Evolutionary conservation across 2,329 filamentous ascomycete species (phyloP), one percentile per base, ranked within the genome.

Genomic region (Neurospora sp.): DNA sequence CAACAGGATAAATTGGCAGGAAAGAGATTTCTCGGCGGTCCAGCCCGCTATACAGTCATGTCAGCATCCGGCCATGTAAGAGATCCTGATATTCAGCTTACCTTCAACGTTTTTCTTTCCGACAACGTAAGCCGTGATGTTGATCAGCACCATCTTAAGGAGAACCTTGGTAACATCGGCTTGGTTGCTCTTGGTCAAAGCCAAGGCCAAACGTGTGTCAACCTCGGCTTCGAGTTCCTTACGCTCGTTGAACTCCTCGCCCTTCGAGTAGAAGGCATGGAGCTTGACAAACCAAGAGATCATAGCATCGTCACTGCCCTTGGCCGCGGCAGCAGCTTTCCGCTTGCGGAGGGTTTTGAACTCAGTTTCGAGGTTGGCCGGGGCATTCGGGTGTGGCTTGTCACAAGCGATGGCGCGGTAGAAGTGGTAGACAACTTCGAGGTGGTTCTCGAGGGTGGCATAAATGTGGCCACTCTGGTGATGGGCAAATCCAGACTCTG

Each of bases 401-500:
- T 89, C 85, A 39, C 93, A 90, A 9, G 90, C 89, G 74, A 96
- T 85, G 17, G 94, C 90, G 73, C 94, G 90, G 78, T 97, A 96
- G 52, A 98, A 88, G 79, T 97, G 90, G 79, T 97, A 98, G 38
- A 96, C 90, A 10, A 93, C 90, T 72, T 93, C 89, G 68, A 98
- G 86, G 78, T 96, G 91, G 74, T 95, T 91, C 70, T 86, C 87
- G 75, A 94, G 89, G 68, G 91, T 90, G 67, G 93, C 86, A 71
- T 91, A 90, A 71, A 98, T 90, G 42, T 98, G 92, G 42, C 92
- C 94, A 78, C 96, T 89, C 79, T 98, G 96, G 76, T 99, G 95
- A 77, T 96, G 91, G 17, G 93, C 91, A 73, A 90, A 88, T 38
- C 95, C 95, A 66, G 91, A 93, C 19, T 88, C 84, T 3, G 95